Conservation (phyloP, 2,329 filamentous ascomycete species). For the Chalara sp. region DNA sequence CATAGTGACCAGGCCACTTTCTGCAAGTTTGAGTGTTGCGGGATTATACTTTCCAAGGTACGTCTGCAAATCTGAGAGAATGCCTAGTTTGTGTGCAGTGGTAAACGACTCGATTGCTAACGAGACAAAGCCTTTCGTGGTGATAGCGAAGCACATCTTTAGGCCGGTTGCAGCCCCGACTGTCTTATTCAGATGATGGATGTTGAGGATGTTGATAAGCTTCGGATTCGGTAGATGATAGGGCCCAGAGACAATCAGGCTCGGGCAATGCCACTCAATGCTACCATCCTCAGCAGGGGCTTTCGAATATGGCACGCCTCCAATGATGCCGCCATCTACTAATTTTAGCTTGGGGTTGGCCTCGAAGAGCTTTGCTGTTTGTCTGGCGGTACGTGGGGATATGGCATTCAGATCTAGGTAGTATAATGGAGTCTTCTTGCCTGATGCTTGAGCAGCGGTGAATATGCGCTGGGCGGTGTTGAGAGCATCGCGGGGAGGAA, state of each 20-base stretch:
- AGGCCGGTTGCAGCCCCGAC: not conserved
- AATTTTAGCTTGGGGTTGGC: not conserved
- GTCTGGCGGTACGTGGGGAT: not conserved
- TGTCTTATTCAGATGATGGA: not conserved
- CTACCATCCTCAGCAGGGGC: not conserved
- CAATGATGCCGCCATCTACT: not conserved
- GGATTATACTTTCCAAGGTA: not conserved
- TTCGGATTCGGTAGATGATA: not conserved
- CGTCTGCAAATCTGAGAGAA: not conserved
- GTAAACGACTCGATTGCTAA: not conserved
- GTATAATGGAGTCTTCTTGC: not conserved
- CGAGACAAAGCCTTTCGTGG: not conserved
- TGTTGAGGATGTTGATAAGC: not conserved
- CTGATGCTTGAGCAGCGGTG: not conserved
- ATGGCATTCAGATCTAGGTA: not conserved
- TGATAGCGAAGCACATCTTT: not conserved
- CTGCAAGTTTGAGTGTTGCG: not conserved
- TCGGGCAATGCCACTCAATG: not conserved
- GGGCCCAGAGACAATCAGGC: not conserved
- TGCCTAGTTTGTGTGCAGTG: not conserved
- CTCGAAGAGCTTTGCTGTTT: not conserved
- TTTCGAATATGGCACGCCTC: not conserved
- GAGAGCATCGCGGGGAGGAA: not conserved
- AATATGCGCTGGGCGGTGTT: not conserved
- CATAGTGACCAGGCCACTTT: not conserved